Base-by-base conservation (phyloP, 345 rosid species). In the Pelargonium nanum region DNA sequence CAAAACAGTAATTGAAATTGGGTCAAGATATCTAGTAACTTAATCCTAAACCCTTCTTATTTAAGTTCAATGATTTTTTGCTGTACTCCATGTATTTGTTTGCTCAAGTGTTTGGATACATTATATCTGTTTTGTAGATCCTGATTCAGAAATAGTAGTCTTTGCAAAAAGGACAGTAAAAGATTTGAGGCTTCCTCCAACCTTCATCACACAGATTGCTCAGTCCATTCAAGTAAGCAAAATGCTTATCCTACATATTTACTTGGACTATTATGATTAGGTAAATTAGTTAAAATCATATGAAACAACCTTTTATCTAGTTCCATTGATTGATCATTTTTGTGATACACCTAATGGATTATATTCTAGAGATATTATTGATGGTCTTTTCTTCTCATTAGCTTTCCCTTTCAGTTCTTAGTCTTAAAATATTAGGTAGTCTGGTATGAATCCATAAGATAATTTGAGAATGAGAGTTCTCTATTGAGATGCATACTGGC, bases 151-250 rank as follows among this genome's bases (percentile, higher is more conserved):
- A 59, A 81, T 87, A 22, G 83, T 81, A 54, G 72, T 85, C 25
- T 93, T 93, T 72, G 90, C 97, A 0, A 93, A 83, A 74, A 80
- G 91, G 54, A 93, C 97, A 22, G 97, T 83, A 21, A 93, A 83
- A 74, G 99, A 93, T 71, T 81, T 93, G 83, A 87, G 89, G 80
- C 89, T 89, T 57, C 94, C 97, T 22, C 85, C 83, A 52, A 84
- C 87, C 23, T 93, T 89, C 64, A 67, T 79, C 32, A 80, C 82
- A 52, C 99, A 87, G 72, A 87, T 93, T 55, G 83, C 84, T 51
- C 97, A 89, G 64, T 93, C 97, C 66, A 87, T 93, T 76, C 97
- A 93, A 87, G 99, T 88, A 59, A 7, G 58, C 6, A 55, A 67
- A 51, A 51, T 20, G 10, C 24, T 30, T 19, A 5, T 19, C 23